Base-by-base conservation (phyloP, 306 rosid species). In the barrel medic (Medicago truncatula) region DNA sequence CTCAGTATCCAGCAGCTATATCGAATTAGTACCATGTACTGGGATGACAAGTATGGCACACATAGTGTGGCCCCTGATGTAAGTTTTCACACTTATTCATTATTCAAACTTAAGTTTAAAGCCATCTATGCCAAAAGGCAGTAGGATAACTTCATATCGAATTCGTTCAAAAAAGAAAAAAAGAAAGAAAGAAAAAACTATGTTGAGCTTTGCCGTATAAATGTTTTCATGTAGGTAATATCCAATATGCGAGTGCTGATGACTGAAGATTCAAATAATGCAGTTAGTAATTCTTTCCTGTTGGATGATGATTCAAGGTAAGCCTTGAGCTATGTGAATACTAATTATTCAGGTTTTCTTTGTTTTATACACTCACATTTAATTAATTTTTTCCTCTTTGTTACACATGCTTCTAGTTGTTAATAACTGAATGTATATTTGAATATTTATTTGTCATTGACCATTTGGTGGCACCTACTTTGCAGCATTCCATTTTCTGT, bases 21-120 rank as follows among this genome's bases (percentile, higher is more conserved):
- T 86, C 88, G 99, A 77, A 96, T 96, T 78, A 88, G 99, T 77
- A 96, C 99, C 75, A 92, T 96, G 99, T 96, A 92, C 78, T 96
- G 99, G 98, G 99, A 96, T 74, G 86, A 83, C 78, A 85, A 79
- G 68, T 73, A 83, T 31, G 86, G 88, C 59, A 83, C 87, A 47
- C 83, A 77, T 10, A 77, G 87, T 47, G 83, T 84, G 57, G 85
- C 88, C 58, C 78, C 96, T n/a, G 99, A 96, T 73, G 99, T 92
- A 90, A 83, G 97, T 80, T 64, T 28, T 75, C 57, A 57, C 54
- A 76, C 73, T 72, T 50, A 80, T 69, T 85, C 80, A 75, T 85
- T 78, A 56, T 79, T 75, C 74, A 56, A 44, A 63, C 84, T 77
- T 77, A 78, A 57, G 78, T 85, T 78, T 59, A 14, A 71, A 83